Conservation (phyloP, 768 basidiomycete genomes). For the Naematelia aurantialba region DNA sequence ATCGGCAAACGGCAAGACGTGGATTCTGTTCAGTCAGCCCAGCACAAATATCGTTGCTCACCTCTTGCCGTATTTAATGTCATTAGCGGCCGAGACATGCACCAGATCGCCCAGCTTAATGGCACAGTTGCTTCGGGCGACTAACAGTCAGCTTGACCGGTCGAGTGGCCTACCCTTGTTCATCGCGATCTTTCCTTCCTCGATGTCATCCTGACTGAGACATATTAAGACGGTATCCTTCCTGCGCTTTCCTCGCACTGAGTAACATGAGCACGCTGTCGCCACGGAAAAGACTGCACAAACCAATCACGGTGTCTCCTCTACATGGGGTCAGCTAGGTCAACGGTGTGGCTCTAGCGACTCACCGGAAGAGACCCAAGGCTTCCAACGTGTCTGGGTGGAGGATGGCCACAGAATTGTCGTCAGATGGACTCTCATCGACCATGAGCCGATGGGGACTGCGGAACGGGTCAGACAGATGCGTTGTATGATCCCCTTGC, state of each 20-base stretch:
- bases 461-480: slow-evolving; percentile 24
- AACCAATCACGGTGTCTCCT: slow-evolving; percentile 95
- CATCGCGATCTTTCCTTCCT: slow-evolving; percentile 95
- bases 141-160: slow-evolving; percentile 48
- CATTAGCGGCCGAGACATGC: slow-evolving; percentile 89
- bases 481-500: slow-evolving; percentile 13
- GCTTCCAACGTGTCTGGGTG: slow-evolving; percentile 96
- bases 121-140: slow-evolving; percentile 97
- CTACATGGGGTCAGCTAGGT: slow-evolving; percentile 12
- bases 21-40: slow-evolving; percentile 55
- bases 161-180: slow-evolving; percentile 66
- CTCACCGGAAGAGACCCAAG: slow-evolving; percentile 75
- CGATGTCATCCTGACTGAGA: slow-evolving; percentile 89
- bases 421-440: slow-evolving; percentile 87
- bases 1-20: slow-evolving; percentile 96
- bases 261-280: slow-evolving; percentile 6
- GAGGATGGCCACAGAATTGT: slow-evolving; percentile 97
- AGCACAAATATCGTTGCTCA: slow-evolving; percentile 1
- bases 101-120: slow-evolving; percentile 96
- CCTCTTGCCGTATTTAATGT: slow-evolving; percentile 99
- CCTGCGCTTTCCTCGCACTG: slow-evolving; percentile 85
- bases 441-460: slow-evolving; percentile 98
- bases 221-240: slow-evolving; percentile 97
- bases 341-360: background rate
- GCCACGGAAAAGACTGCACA: slow-evolving; percentile 25